These are phyloP conservation scores for Microcyclospora pomicola DNA, from an alignment of 2,329 filamentous ascomycete species.

Conservation along the genomic window DNA sequence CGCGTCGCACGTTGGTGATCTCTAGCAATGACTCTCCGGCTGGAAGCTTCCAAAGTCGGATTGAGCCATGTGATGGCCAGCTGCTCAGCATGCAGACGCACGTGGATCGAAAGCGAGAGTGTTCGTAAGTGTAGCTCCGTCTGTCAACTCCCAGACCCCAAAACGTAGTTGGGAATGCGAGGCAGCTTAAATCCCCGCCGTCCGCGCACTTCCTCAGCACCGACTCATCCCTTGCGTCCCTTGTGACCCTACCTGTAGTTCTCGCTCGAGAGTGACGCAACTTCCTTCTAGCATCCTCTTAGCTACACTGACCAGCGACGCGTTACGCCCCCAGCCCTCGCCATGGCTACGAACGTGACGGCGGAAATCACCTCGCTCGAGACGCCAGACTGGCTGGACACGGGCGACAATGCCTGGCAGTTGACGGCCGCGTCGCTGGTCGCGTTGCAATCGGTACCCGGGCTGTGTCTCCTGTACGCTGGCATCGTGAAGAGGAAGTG, in stretches of 20 bases:
- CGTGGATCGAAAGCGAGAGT: no score
- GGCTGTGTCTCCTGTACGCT: conserved; percentile 37
- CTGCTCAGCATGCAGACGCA: no score
- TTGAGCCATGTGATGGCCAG: no score
- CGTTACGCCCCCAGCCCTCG: not conserved
- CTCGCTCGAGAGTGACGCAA: not conserved
- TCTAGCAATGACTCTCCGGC: not conserved
- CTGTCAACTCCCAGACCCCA: no score
- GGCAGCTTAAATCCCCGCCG: not conserved
- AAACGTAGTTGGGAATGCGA: not conserved
- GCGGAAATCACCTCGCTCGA: conserved; percentile 2
- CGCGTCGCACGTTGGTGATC: not conserved
- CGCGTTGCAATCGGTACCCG: conserved; percentile 36
- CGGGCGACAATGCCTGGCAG: conserved; percentile 41
- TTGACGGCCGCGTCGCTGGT: conserved; percentile 38
- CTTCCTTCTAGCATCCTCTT: not conserved
- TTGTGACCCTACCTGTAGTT: not conserved
- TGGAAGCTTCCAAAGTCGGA: no score
- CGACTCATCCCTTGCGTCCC: no score
- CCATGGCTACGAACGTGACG: not conserved
- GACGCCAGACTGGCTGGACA: conserved; percentile 22
- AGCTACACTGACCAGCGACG: not conserved
- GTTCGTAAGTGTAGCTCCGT: no score
- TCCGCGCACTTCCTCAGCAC: not conserved
- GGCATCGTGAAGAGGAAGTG: conserved; percentile 35